Percentiles rank a stretch among this genome's conserved stretches.
Evolutionary conservation across 225 moss, liverwort and hornwort species (phyloP).

Genomic region (Marchantia polymorpha): DNA sequence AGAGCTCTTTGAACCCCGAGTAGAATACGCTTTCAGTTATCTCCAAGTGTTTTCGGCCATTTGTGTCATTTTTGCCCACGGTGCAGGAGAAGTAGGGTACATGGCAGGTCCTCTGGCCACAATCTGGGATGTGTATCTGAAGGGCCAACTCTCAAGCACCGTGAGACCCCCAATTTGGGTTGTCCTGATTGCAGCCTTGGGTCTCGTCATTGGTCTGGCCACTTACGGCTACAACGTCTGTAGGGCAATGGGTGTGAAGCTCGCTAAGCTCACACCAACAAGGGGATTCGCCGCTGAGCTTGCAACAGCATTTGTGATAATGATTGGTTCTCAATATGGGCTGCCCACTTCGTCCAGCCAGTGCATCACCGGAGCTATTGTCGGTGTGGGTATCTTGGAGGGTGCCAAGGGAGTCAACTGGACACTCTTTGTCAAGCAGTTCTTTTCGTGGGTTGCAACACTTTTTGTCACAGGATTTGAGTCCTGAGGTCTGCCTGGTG

Average conservation of each 20-base stretch:
- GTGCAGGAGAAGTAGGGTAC: slow-evolving; percentile 61
- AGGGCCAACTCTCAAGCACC: slow-evolving; percentile 34
- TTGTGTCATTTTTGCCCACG: slow-evolving; percentile 61
- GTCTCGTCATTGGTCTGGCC: slow-evolving; percentile 25
- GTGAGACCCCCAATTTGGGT: slow-evolving; percentile 55
- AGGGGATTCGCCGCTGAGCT: slow-evolving; percentile 66
- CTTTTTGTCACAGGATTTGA: slow-evolving; percentile 36
- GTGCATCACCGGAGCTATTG: slow-evolving; percentile 54
- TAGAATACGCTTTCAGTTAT: slow-evolving; percentile 61
- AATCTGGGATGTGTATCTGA: slow-evolving; percentile 56
- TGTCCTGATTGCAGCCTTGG: slow-evolving; percentile 46
- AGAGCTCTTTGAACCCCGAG: slow-evolving; percentile 55
- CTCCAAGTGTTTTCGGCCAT: slow-evolving; percentile 63
- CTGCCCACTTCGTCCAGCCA: slow-evolving; percentile 57
- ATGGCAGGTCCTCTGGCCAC: slow-evolving; percentile 61
- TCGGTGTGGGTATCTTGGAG: slow-evolving; percentile 55
- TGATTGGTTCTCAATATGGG: slow-evolving; percentile 60
- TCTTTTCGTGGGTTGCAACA: slow-evolving; percentile 43
- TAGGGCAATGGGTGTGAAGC: slow-evolving; percentile 59
- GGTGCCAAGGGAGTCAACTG: slow-evolving; percentile 50
- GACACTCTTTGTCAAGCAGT: slow-evolving; percentile 43
- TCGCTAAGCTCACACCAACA: slow-evolving; percentile 59
- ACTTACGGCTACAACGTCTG: slow-evolving; percentile 69
- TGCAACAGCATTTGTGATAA: slow-evolving; percentile 61
- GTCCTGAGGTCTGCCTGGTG: no score